These are phyloP conservation scores for Penicillium turbatum DNA, from an alignment of 495 filamentous ascomycete genomes.

Conservation along the genomic window DNA sequence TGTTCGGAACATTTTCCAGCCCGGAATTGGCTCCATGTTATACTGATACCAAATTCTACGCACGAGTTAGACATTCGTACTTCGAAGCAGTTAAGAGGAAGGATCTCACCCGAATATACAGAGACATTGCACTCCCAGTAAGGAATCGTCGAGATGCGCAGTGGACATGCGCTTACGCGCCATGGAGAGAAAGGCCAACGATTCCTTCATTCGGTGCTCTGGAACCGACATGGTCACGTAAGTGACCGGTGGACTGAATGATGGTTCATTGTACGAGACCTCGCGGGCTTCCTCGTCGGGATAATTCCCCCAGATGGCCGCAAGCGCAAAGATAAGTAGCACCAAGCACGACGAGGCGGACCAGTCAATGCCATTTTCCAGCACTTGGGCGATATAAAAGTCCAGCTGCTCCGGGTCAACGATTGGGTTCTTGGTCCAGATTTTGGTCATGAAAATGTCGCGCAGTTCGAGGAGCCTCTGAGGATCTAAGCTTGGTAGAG, in stretches of 20 bases:
- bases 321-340: conserved; percentile 34
- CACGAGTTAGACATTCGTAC: not conserved
- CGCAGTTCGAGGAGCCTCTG: conserved; percentile 26
- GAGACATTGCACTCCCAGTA: conserved; percentile 35
- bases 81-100: not conserved
- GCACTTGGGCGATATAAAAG: conserved; percentile 19
- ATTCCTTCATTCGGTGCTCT: conserved; percentile 25
- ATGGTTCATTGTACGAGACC: conserved; percentile 16
- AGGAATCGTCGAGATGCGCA: conserved; percentile 30
- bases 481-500: conserved; percentile 18
- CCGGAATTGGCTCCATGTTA: conserved; percentile 36
- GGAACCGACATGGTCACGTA: conserved; percentile 22
- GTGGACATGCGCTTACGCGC: conserved; percentile 32
- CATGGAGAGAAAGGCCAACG: conserved; percentile 30
- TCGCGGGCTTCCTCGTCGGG: conserved; percentile 27
- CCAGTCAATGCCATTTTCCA: conserved; percentile 33
- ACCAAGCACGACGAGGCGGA: conserved; percentile 32
- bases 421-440: conserved; percentile 31
- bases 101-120: conserved; percentile 34
- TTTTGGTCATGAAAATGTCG: conserved; percentile 27
- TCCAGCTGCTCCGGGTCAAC: conserved; percentile 26
- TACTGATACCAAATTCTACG: conserved; percentile 42
- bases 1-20: conserved; percentile 38
- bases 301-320: conserved; percentile 34
- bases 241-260: conserved; percentile 14